A percentile compares a stretch with the other conserved stretches of the same genome.
Conservation (phyloP, 1,284 basidiomycete genomes). For the Abortiporus biennis region DNA sequence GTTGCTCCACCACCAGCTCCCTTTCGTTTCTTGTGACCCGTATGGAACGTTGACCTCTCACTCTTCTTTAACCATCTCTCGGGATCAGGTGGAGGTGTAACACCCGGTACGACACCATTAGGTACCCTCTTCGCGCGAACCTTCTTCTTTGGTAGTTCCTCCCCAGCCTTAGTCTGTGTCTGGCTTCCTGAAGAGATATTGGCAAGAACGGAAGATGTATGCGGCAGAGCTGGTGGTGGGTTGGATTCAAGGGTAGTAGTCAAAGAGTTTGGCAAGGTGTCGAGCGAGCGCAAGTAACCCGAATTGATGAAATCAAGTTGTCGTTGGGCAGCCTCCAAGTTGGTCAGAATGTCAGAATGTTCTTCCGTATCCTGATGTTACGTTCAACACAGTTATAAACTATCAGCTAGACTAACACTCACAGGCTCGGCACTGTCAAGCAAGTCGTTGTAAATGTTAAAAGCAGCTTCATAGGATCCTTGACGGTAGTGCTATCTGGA, state of each 20-base stretch:
- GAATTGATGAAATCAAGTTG: slow-evolving; percentile 78
- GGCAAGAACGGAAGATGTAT: slow-evolving; percentile 25
- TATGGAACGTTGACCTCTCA: slow-evolving; percentile 52
- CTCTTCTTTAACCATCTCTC: slow-evolving; percentile 82
- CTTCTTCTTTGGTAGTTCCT: slow-evolving; percentile 42
- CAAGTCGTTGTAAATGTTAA: slow-evolving; percentile 73
- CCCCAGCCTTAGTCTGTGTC: slow-evolving; percentile 1
- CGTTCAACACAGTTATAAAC: slow-evolving; percentile 6
- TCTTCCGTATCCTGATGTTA: slow-evolving; percentile 70
- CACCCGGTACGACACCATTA: slow-evolving; percentile 63
- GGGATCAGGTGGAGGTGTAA: slow-evolving; percentile 72
- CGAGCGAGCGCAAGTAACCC: slow-evolving; percentile 60
- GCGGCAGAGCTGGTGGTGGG: slow-evolving; percentile 40
- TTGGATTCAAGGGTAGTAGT: slow-evolving; percentile 52
- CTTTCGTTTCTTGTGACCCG: slow-evolving; percentile 42
- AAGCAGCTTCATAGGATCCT: slow-evolving; percentile 65
- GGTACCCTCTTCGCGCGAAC: slow-evolving; percentile 64
- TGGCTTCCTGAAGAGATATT: slow-evolving; percentile 8
- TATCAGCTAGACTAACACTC: slow-evolving; percentile 17
- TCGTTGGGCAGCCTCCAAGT: slow-evolving; percentile 71
- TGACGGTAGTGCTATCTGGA: slow-evolving; percentile 63
- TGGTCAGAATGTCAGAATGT: slow-evolving; percentile 78
- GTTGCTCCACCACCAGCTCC: slow-evolving; percentile 55
- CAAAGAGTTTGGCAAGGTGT: slow-evolving; percentile 45
- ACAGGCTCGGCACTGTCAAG: slow-evolving; percentile 72